Percentiles rank a stretch among this genome's conserved stretches.
Conservation (phyloP, 2,329 filamentous ascomycete species). For the Lomentospora prolificans region DNA sequence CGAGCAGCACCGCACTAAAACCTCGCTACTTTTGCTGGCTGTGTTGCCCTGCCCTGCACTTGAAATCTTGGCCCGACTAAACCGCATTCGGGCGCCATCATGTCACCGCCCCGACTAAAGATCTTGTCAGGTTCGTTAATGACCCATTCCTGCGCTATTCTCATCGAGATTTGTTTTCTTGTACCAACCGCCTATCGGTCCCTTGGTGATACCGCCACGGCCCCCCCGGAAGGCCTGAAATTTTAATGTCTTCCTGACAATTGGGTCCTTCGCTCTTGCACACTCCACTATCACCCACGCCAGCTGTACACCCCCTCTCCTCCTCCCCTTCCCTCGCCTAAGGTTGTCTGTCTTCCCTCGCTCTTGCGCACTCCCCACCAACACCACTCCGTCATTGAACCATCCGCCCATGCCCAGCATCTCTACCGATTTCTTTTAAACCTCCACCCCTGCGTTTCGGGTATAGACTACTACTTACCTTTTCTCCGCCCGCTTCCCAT, state of each 20-base stretch:
- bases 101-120: constrained; percentile 8
- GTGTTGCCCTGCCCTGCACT: neutral
- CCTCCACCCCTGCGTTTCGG: constrained; percentile 3
- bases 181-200: neutral
- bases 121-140: constrained; percentile 8
- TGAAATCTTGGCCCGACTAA: constrained; percentile 1
- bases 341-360: neutral
- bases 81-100: constrained; percentile 3
- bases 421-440: constrained; percentile 4
- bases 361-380: neutral
- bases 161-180: neutral
- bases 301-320: neutral
- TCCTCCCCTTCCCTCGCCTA: neutral
- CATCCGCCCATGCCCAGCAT: neutral
- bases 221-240: constrained; percentile 7
- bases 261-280: neutral
- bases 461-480: neutral
- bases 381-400: neutral
- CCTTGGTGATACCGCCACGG: constrained; percentile 4
- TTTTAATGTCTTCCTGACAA: constrained; percentile 5
- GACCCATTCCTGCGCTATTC: neutral
- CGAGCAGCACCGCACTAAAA: neutral
- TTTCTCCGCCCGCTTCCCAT: neutral
- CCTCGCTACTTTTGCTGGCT: neutral
- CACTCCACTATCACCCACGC: neutral